Evolutionary conservation across 2,329 filamentous ascomycete genomes (phyloP).

Genomic region (Ambrosiella xylebori): DNA sequence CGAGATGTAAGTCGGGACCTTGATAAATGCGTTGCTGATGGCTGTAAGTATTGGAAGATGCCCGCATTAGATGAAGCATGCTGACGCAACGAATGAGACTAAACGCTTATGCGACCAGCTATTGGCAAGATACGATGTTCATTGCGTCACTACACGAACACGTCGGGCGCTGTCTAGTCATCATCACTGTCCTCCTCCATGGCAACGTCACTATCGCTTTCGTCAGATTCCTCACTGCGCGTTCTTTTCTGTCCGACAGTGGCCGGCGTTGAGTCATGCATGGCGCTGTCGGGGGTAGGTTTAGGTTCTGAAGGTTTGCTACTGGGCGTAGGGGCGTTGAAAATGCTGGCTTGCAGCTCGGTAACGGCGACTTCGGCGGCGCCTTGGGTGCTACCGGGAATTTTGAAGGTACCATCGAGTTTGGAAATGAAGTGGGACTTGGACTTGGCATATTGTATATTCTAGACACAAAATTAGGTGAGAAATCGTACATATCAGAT

Average conservation of each 20-base stretch:
- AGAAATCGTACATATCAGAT: background rate
- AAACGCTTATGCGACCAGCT: too few species aligned
- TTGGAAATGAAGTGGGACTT: slow-evolving; percentile 81
- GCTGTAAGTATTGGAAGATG: background rate
- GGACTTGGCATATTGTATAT: slow-evolving; percentile 77
- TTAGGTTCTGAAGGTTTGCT: slow-evolving; percentile 26
- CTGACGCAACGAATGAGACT: too few species aligned
- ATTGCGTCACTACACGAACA: too few species aligned
- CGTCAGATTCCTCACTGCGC: slow-evolving; percentile 52
- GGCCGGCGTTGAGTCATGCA: slow-evolving; percentile 34
- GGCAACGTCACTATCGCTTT: slow-evolving; percentile 49
- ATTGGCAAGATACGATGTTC: too few species aligned
- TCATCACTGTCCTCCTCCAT: slow-evolving; percentile 60
- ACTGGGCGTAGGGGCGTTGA: slow-evolving; percentile 47
- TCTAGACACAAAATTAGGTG: slow-evolving; percentile 31
- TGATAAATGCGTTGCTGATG: background rate
- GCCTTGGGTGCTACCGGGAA: slow-evolving; percentile 37
- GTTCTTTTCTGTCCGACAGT: slow-evolving; percentile 50
- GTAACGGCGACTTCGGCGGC: slow-evolving; percentile 45
- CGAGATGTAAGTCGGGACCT: background rate
- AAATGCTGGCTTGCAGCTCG: slow-evolving; percentile 63
- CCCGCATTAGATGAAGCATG: too few species aligned
- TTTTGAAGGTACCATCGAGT: slow-evolving; percentile 75
- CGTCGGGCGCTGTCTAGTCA: slow-evolving; percentile 29
- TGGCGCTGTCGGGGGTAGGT: slow-evolving; percentile 21